These are phyloP conservation scores for Laguncularia racemosa DNA, from an alignment of 345 rosid species.

Conservation along the genomic window DNA sequence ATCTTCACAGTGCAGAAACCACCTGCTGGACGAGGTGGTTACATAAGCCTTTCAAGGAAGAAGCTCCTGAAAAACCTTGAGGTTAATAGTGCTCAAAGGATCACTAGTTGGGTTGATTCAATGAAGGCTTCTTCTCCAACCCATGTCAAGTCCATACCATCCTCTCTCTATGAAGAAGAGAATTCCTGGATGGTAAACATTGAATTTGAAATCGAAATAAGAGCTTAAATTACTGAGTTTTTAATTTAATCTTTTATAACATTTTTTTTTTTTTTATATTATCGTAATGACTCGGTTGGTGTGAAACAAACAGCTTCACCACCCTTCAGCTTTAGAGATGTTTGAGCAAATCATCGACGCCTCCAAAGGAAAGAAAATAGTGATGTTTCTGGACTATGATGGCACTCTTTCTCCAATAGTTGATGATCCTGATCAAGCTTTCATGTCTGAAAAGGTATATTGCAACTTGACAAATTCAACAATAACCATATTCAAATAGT, in stretches of 20 bases:
- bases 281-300: neutral
- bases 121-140: slow-evolving; percentile 96
- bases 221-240: no score
- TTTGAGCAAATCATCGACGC: slow-evolving; percentile 57
- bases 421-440: slow-evolving; percentile 84
- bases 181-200: slow-evolving; percentile 53
- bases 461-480: no score
- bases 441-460: slow-evolving; percentile 80
- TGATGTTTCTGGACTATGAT: slow-evolving; percentile 89
- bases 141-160: slow-evolving; percentile 44
- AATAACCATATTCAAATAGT: no score
- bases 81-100: slow-evolving; percentile 47
- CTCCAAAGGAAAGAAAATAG: slow-evolving; percentile 76
- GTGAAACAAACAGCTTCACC: slow-evolving; percentile 33
- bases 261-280: no score
- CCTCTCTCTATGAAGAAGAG: slow-evolving; percentile 24
- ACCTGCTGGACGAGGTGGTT: slow-evolving; percentile 38
- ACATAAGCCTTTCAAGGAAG: slow-evolving; percentile 34
- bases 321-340: slow-evolving; percentile 81
- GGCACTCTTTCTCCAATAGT: slow-evolving; percentile 98
- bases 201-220: no score
- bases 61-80: slow-evolving; percentile 47
- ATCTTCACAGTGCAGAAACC: slow-evolving; percentile 44
- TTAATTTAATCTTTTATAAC: no score
- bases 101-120: slow-evolving; percentile 75